Conservation (phyloP, 2,329 filamentous ascomycete species). For the Epichloe amarillans region DNA sequence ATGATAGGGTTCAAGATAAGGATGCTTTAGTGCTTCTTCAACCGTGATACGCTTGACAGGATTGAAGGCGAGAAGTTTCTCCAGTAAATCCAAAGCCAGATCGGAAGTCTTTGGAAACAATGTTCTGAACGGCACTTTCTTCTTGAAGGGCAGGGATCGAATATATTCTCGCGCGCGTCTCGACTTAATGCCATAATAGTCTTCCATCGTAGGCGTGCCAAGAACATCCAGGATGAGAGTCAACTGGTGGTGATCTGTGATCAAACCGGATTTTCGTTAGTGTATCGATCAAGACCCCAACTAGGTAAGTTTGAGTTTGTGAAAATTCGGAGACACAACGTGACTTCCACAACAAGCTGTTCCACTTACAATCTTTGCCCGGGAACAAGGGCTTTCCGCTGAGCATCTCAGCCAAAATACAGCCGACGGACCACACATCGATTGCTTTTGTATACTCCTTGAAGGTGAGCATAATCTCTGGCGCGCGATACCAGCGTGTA, state of each 20-base stretch:
- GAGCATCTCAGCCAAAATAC: conserved; percentile 96
- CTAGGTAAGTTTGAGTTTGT: background rate
- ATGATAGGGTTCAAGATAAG: conserved; percentile 96
- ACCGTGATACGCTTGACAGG: conserved; percentile 97
- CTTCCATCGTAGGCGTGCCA: conserved; percentile 97
- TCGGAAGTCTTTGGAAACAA: conserved; percentile 99
- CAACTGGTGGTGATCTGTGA: conserved; percentile 84
- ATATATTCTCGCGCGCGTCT: conserved; percentile 96
- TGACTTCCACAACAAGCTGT: background rate
- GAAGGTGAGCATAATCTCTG: conserved; percentile 99
- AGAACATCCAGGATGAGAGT: conserved; percentile 95
- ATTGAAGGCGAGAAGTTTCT: conserved; percentile 95
- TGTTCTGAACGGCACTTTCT: conserved; percentile 96
- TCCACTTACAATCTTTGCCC: conserved; percentile 79
- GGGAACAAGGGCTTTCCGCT: conserved; percentile 97
- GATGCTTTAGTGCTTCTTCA: conserved; percentile 92
- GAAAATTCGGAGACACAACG: background rate
- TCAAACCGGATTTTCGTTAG: background rate
- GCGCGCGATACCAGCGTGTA: conserved; percentile 96
- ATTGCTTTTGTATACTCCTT: conserved; percentile 99
- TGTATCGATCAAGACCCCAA: background rate
- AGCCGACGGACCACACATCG: conserved; percentile 97
- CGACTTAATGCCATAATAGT: conserved; percentile 99
- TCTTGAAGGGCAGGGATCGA: conserved; percentile 94
- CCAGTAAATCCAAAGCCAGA: conserved; percentile 79